phyloP scores from a whole-genome alignment of 805 yeast genomes.

The Lachancea waltii region DNA sequence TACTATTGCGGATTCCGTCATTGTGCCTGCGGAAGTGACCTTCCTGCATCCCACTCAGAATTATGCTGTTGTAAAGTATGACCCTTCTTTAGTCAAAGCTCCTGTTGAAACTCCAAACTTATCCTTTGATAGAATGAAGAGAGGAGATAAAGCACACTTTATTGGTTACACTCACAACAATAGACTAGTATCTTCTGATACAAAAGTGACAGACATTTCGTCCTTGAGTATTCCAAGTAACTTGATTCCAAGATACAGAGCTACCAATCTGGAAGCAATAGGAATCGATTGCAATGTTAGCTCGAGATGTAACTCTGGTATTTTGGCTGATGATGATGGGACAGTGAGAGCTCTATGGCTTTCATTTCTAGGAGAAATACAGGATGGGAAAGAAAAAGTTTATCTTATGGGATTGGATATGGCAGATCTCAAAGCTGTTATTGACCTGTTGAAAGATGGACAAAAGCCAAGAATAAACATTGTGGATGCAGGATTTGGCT shows the following conservation, averaged over 20 bases:
- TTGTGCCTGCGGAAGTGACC: constrained; percentile 71
- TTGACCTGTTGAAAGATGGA: constrained; percentile 44
- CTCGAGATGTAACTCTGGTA: constrained; percentile 72
- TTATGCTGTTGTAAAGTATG: constrained; percentile 77
- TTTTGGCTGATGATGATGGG: constrained; percentile 71
- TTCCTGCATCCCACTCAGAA: constrained; percentile 85
- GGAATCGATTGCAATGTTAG: constrained; percentile 67
- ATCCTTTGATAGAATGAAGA: constrained; percentile 47
- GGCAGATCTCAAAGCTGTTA: constrained; percentile 52
- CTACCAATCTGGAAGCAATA: constrained; percentile 73
- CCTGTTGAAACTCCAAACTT: constrained; percentile 65
- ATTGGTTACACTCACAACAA: constrained; percentile 71
- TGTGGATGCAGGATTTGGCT: constrained; percentile 71
- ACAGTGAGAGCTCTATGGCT: constrained; percentile 81
- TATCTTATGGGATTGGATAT: constrained; percentile 75
- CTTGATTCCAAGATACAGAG: constrained; percentile 73
- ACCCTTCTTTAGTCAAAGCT: constrained; percentile 65
- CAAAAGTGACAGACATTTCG: constrained; percentile 69
- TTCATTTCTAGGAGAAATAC: constrained; percentile 71
- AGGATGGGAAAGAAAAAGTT: constrained; percentile 52
- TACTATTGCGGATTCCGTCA: constrained; percentile 79
- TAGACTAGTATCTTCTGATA: constrained; percentile 66
- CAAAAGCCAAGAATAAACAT: constrained; percentile 55
- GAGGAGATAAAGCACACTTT: constrained; percentile 74
- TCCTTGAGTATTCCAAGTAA: constrained; percentile 68